A percentile compares a stretch with the other conserved stretches of the same genome.
These are phyloP conservation scores for Fraxinus floribunda DNA, from an alignment of 305 asterid species.

Conservation along the genomic window DNA sequence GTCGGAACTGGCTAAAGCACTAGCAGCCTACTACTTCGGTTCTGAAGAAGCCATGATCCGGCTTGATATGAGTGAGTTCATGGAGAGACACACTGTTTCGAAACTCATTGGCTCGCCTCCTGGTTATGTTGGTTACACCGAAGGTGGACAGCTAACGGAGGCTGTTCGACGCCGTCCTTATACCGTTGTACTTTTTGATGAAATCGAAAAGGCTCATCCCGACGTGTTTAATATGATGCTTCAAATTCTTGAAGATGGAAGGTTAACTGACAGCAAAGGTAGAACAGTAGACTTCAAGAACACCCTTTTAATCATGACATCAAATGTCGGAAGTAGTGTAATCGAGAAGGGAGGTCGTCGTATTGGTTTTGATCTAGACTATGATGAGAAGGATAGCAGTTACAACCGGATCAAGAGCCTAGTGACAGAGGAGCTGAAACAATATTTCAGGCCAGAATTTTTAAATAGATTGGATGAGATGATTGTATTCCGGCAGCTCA, in stretches of 20 bases:
- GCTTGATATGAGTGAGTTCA: slow-evolving; percentile 98
- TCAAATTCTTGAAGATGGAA: slow-evolving; percentile 92
- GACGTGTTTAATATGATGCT: slow-evolving; percentile 99
- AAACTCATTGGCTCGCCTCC: slow-evolving; percentile 98
- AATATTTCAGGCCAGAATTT: slow-evolving; percentile 94
- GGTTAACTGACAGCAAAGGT: slow-evolving; percentile 95
- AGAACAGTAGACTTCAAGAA: slow-evolving; percentile 97
- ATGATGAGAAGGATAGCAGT: slow-evolving; percentile 84
- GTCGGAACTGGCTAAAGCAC: slow-evolving; percentile 86
- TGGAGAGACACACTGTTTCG: slow-evolving; percentile 97
- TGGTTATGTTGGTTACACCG: slow-evolving; percentile 94
- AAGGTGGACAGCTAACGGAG: slow-evolving; percentile 96
- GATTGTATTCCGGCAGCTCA: slow-evolving; percentile 93
- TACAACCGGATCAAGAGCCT: slow-evolving; percentile 86
- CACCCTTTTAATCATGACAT: slow-evolving; percentile 92
- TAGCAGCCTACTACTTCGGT: slow-evolving; percentile 95
- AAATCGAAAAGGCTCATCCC: slow-evolving; percentile 93
- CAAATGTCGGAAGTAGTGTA: slow-evolving; percentile 91
- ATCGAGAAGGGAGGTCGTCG: slow-evolving; percentile 94
- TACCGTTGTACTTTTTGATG: slow-evolving; percentile 88
- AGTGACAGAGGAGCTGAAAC: slow-evolving; percentile 86
- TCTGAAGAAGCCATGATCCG: slow-evolving; percentile 98
- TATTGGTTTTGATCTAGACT: slow-evolving; percentile 78
- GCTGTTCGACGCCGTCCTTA: slow-evolving; percentile 97
- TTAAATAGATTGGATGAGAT: slow-evolving; percentile 91